Percentiles rank a stretch among this genome's conserved stretches.
Conservation (phyloP, 139 green algal species). For the Asterochloris erici region DNA sequence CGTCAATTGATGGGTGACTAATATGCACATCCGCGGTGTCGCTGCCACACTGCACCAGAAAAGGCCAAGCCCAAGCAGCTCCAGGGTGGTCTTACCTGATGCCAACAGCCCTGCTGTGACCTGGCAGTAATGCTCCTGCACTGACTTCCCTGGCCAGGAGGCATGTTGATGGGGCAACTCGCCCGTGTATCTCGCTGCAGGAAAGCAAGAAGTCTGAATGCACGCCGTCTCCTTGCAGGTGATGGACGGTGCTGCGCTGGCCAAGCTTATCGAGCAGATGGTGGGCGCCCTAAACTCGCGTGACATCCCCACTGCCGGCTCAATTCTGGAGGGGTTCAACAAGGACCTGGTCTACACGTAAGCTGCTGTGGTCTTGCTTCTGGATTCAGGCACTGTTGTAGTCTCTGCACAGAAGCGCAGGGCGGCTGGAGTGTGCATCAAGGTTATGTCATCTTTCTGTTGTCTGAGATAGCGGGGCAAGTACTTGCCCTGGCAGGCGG, state of each 20-base stretch:
- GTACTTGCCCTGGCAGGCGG: no score
- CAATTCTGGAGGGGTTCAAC: constrained; percentile 76
- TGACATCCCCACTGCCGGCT: constrained; percentile 70
- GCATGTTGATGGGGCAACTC: not conserved
- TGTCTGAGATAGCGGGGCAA: no score
- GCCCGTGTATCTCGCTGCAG: not conserved
- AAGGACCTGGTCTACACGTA: constrained; percentile 38
- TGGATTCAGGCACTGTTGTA: no score
- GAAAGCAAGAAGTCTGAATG: not conserved
- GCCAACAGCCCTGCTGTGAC: no score
- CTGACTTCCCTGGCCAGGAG: not conserved
- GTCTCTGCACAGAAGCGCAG: no score
- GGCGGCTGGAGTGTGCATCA: not conserved
- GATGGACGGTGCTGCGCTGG: constrained; percentile 46
- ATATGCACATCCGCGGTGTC: no score
- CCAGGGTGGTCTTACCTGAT: no score
- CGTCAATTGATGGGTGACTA: not conserved
- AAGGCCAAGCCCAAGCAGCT: no score
- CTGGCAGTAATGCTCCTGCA: not conserved
- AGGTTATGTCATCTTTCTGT: not conserved
- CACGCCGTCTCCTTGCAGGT: not conserved
- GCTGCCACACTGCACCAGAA: no score
- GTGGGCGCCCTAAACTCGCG: constrained; percentile 66
- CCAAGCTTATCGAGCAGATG: constrained; percentile 42
- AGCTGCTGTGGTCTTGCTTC: not conserved